These are phyloP conservation scores for Phaffia australis DNA, from an alignment of 768 basidiomycete species.

Conservation along the genomic window DNA sequence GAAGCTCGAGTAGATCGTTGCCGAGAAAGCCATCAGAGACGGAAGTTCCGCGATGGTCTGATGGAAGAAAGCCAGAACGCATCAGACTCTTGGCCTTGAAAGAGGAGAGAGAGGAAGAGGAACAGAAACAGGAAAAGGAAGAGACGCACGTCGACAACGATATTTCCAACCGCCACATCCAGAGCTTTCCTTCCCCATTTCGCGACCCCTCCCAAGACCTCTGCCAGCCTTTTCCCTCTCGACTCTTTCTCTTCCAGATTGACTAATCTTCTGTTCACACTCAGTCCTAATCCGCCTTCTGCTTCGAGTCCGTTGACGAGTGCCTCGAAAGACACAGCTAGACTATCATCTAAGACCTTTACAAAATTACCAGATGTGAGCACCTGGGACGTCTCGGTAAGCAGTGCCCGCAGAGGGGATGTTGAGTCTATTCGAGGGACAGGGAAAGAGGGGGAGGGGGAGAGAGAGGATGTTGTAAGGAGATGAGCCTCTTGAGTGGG, in stretches of 20 bases:
- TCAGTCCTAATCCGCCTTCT: constrained; percentile 33
- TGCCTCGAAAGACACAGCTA: constrained; percentile 62
- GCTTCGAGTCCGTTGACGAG: constrained; percentile 50
- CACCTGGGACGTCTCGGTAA: constrained; percentile 57
- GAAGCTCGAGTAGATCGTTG: constrained; percentile 17
- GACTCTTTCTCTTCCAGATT: constrained; percentile 33
- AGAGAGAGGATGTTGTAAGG: constrained; percentile 43
- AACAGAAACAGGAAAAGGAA: background rate
- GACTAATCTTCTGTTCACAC: constrained; percentile 26
- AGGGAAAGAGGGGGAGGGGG: constrained; percentile 34
- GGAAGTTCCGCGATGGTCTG: constrained; percentile 20
- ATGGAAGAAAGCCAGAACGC: background rate
- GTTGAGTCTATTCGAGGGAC: constrained; percentile 37
- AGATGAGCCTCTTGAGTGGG: constrained; percentile 54
- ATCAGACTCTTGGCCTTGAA: no score
- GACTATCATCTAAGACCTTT: constrained; percentile 43
- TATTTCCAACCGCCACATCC: constrained; percentile 43
- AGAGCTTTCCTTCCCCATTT: constrained; percentile 64
- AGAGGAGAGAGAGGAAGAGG: background rate
- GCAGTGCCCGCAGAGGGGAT: constrained; percentile 51
- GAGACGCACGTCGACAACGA: constrained; percentile 64
- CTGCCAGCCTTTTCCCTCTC: constrained; percentile 53
- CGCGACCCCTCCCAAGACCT: constrained; percentile 66
- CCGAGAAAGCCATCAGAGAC: constrained; percentile 6
- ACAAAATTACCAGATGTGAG: constrained; percentile 59